phyloP scores from a whole-genome alignment of 2,329 filamentous ascomycete genomes.

The Pseudocercospora fijiensis region DNA sequence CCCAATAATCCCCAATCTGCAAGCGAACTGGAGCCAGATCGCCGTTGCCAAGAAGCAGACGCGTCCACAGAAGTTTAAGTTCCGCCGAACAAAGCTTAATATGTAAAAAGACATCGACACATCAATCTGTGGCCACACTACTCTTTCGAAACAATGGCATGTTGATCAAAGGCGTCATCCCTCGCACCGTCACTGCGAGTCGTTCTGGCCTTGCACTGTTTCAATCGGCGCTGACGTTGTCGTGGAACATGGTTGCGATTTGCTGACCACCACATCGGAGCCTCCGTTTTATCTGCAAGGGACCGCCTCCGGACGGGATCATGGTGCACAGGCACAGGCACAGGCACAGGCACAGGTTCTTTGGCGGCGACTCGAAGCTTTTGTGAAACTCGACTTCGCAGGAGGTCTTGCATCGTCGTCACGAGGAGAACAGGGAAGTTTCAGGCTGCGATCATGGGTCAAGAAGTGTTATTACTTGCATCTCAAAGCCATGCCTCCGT shows the following conservation, averaged over 20 bases:
- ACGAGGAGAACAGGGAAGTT: background rate
- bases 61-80: background rate
- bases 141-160: background rate
- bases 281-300: background rate
- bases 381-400: conserved; percentile 1
- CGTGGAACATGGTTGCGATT: background rate
- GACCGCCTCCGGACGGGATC: background rate
- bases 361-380: background rate
- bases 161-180: conserved; percentile 1
- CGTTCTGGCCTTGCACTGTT: background rate
- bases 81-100: background rate
- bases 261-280: conserved; percentile 1
- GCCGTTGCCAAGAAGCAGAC: background rate
- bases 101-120: background rate
- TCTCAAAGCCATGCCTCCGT: no score
- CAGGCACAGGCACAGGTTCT: background rate
- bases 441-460: background rate
- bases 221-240: background rate
- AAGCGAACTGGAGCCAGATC: background rate
- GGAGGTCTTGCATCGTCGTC: background rate
- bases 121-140: background rate
- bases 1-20: no score
- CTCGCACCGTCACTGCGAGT: background rate
- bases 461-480: no score
- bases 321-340: no score